These are phyloP conservation scores for Pichia kudriavzevii DNA, from an alignment of 1,139 yeast species.

Conservation along the genomic window DNA sequence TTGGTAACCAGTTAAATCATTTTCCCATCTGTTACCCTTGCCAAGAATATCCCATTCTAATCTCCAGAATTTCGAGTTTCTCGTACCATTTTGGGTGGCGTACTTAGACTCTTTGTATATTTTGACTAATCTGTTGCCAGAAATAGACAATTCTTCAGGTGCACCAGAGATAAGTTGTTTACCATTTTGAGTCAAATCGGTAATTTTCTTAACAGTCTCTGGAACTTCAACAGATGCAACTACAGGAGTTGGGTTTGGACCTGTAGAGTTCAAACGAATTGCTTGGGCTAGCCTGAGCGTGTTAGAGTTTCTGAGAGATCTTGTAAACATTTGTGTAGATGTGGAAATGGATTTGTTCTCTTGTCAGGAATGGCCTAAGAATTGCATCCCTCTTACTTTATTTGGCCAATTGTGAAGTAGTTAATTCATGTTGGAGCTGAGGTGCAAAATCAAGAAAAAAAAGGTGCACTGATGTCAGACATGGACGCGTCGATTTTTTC, in stretches of 20 bases:
- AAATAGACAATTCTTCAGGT: slow-evolving; percentile 48
- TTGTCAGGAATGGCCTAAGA: no score
- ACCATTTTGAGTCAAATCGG: slow-evolving; percentile 27
- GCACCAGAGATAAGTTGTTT: slow-evolving; percentile 77
- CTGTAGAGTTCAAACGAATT: slow-evolving; percentile 11
- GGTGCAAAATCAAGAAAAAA: no score
- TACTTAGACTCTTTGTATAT: slow-evolving; percentile 72
- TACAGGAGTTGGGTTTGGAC: slow-evolving; percentile 7
- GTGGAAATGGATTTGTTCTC: no score
- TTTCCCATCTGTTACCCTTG: slow-evolving; percentile 82
- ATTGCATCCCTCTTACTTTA: no score
- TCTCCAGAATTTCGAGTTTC: slow-evolving; percentile 57
- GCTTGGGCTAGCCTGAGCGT: slow-evolving; percentile 1
- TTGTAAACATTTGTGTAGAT: slow-evolving; percentile 9
- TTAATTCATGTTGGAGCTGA: no score
- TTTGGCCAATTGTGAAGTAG: no score
- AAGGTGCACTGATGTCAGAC: no score
- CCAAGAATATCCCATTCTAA: slow-evolving; percentile 79
- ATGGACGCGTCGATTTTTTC: no score
- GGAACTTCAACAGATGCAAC: slow-evolving; percentile 15
- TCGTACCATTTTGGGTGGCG: slow-evolving; percentile 70
- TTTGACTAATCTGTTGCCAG: slow-evolving; percentile 59
- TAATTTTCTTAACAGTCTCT: slow-evolving; percentile 16
- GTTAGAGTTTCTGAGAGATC: slow-evolving; percentile 6
- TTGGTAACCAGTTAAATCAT: slow-evolving; percentile 82